These are phyloP conservation scores for Scenedesmus sp. DNA, from an alignment of 163 green algal species.

Conservation along the genomic window DNA sequence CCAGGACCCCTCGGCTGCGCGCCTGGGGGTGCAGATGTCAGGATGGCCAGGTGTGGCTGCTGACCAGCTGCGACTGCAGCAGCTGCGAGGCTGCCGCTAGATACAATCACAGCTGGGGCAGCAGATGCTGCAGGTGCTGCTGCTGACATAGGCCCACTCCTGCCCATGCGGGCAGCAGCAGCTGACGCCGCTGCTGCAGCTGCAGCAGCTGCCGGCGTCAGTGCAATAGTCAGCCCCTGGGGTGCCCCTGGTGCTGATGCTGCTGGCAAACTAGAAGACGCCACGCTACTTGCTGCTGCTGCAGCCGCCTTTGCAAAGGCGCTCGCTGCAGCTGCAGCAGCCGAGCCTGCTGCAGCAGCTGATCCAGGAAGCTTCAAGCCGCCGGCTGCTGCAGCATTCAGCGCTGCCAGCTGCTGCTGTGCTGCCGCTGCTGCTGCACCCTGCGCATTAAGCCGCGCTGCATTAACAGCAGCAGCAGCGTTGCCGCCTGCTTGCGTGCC, in stretches of 20 bases:
- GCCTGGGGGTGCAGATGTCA: neutral
- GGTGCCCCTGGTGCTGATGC: neutral
- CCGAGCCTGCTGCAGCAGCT: neutral
- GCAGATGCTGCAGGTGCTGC: neutral
- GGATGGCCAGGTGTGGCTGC: neutral
- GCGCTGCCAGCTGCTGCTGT: neutral
- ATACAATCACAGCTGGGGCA: neutral
- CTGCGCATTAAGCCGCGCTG: neutral
- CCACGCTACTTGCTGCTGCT: neutral
- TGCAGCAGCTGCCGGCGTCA: constrained; percentile 14
- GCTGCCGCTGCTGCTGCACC: constrained; percentile 7
- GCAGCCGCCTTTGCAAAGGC: constrained; percentile 1
- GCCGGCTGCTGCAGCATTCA: constrained; percentile 2
- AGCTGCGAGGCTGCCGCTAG: neutral
- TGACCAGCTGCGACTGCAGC: constrained; percentile 8
- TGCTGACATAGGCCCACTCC: neutral
- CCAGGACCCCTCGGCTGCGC: neutral
- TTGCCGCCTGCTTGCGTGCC: neutral
- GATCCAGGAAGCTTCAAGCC: neutral
- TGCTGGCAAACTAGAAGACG: neutral
- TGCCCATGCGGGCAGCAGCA: neutral
- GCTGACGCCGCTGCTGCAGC: constrained; percentile 20
- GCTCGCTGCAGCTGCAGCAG: constrained; percentile 9
- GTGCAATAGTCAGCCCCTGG: neutral
- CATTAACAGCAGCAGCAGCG: neutral